phyloP scores from a whole-genome alignment of 352 stramenopile genomes.

The Phytophthora hibernalis region DNA sequence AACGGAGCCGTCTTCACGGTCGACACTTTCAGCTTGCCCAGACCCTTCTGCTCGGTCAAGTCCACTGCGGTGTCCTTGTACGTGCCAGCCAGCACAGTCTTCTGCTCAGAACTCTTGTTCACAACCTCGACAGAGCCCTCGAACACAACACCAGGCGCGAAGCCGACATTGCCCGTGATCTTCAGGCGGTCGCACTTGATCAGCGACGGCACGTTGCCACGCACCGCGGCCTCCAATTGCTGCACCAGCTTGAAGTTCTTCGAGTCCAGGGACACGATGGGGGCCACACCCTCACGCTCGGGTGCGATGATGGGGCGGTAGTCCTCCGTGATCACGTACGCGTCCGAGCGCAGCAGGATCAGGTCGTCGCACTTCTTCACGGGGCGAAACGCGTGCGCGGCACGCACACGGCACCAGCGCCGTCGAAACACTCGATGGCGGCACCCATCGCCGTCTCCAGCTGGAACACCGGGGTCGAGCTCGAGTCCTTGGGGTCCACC shows the following conservation, averaged over 20 bases:
- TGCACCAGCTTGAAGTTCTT: conserved; percentile 99
- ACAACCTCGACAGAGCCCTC: conserved; percentile 93
- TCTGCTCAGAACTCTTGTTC: conserved; percentile 97
- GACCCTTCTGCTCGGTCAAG: conserved; percentile 92
- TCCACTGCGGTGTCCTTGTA: conserved; percentile 97
- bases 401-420: conserved; percentile 87
- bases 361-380: conserved; percentile 92
- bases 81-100: conserved; percentile 92
- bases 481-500: conserved; percentile 86
- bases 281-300: conserved; percentile 94
- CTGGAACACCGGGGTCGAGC: conserved; percentile 88
- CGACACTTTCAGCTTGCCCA: conserved; percentile 90
- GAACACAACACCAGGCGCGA: conserved; percentile 93
- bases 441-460: conserved; percentile 89
- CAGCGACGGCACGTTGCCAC: conserved; percentile 95
- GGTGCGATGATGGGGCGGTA: conserved; percentile 96
- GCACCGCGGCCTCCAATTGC: conserved; percentile 95
- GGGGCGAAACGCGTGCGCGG: conserved; percentile 88
- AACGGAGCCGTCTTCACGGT: conserved; percentile 93
- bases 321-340: conserved; percentile 97
- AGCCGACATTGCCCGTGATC: conserved; percentile 95
- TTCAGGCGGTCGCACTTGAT: conserved; percentile 96
- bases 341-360: conserved; percentile 96
- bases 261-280: conserved; percentile 94
- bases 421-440: conserved; percentile 89